phyloP scores from a whole-genome alignment of 768 basidiomycete species.

The Leccinum sublutescens region DNA sequence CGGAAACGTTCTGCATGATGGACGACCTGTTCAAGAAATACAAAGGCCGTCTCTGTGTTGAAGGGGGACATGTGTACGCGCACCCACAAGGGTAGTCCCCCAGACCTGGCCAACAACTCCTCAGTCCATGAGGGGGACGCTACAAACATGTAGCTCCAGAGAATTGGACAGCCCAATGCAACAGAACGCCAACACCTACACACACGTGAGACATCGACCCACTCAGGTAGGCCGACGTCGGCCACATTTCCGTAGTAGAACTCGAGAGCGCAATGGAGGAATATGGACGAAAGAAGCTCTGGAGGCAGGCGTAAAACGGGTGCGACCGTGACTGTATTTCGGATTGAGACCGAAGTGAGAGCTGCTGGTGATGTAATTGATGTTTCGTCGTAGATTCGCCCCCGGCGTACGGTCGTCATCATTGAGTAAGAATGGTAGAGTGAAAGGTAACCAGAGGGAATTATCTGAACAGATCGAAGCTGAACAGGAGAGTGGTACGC shows the following conservation, averaged over 20 bases:
- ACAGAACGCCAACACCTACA: conserved; percentile 1
- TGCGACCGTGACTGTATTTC: not conserved
- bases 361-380: too few species aligned
- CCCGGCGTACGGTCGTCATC: not conserved
- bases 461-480: not conserved
- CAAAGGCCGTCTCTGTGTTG: not conserved
- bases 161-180: not conserved
- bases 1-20: not conserved
- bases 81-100: not conserved
- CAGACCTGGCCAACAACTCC: not conserved
- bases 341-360: not conserved
- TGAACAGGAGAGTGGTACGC: not conserved
- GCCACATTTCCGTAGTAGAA: not conserved
- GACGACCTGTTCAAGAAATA: not conserved
- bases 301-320: not conserved
- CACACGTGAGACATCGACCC: not conserved
- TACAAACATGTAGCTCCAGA: conserved; percentile 5
- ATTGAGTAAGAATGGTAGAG: not conserved
- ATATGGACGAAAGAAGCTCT: not conserved
- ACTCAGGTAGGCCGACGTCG: not conserved
- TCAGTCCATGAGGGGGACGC: not conserved
- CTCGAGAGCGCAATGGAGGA: not conserved
- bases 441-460: not conserved
- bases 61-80: not conserved
- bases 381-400: not conserved